A percentile compares a stretch with the other conserved stretches of the same genome.
Evolutionary conservation across 2,329 filamentous ascomycete genomes (phyloP).

Genomic region (Dactylonectria macrodidyma): DNA sequence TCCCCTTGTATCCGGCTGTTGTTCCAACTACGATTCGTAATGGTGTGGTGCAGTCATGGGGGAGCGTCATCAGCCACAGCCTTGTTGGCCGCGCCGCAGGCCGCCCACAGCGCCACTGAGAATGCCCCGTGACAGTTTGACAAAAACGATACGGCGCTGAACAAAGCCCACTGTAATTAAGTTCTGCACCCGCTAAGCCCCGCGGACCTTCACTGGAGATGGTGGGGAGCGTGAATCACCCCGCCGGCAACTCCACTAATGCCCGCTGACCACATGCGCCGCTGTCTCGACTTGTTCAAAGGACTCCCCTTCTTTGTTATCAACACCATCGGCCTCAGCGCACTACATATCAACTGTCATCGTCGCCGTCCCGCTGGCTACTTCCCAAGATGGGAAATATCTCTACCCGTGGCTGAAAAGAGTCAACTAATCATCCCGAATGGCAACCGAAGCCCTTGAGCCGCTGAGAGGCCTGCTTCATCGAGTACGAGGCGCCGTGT

Average conservation of each 20-base stretch:
- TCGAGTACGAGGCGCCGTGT: slow-evolving; percentile 24
- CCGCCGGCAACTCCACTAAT: neutral
- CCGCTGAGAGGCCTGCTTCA: slow-evolving; percentile 21
- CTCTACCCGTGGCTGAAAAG: neutral
- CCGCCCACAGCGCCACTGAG: neutral
- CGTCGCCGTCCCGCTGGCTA: neutral
- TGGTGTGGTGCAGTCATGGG: neutral
- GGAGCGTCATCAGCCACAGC: neutral
- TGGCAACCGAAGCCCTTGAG: slow-evolving; percentile 26
- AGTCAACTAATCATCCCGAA: neutral
- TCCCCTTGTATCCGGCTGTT: neutral
- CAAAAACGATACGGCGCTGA: slow-evolving; percentile 7
- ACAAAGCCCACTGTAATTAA: neutral
- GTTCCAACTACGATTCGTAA: neutral
- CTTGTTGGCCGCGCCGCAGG: neutral
- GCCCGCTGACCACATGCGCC: neutral
- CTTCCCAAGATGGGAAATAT: neutral
- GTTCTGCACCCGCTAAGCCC: slow-evolving; percentile 13
- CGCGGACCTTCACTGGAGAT: neutral
- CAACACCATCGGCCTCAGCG: slow-evolving; percentile 2
- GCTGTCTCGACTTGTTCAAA: neutral
- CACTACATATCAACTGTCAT: neutral
- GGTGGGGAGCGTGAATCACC: slow-evolving; percentile 20
- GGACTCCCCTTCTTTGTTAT: neutral
- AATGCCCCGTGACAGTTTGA: neutral